A percentile compares a stretch with the other conserved stretches of the same genome.
These are phyloP conservation scores for Ulota crispa DNA, from an alignment of 225 moss, liverwort and hornwort genomes.

Conservation along the genomic window DNA sequence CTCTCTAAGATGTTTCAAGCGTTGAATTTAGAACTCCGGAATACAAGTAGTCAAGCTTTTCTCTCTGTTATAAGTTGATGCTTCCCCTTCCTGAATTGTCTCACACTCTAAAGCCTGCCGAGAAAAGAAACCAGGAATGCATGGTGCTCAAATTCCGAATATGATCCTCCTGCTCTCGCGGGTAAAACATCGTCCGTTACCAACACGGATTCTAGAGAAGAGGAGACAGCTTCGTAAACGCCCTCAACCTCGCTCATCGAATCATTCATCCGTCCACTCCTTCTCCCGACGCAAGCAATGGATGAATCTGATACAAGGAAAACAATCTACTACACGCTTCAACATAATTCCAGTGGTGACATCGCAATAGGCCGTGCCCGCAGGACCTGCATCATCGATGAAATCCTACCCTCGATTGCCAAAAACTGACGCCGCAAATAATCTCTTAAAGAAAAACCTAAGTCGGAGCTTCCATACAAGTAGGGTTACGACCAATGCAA, in stretches of 20 bases:
- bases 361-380: not conserved
- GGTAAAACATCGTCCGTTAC: not conserved
- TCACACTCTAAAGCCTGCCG: not conserved
- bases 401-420: conserved; percentile 5
- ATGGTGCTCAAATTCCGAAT: not conserved
- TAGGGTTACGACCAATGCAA: conserved; percentile 5
- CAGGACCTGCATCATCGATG: not conserved
- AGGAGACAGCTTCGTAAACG: not conserved
- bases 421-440: not conserved
- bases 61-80: not conserved
- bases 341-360: not conserved
- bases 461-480: not conserved
- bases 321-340: not conserved
- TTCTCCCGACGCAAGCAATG: not conserved
- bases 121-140: not conserved
- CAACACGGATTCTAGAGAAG: not conserved
- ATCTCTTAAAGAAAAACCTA: not conserved
- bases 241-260: conserved; percentile 14
- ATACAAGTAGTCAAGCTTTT: not conserved
- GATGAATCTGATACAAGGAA: not conserved
- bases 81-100: not conserved
- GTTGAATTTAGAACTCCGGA: not conserved
- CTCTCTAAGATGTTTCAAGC: not conserved
- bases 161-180: not conserved
- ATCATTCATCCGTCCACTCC: not conserved